These are phyloP conservation scores for Naumovozyma dairenensis DNA, from an alignment of 805 yeast species.

Conservation along the genomic window DNA sequence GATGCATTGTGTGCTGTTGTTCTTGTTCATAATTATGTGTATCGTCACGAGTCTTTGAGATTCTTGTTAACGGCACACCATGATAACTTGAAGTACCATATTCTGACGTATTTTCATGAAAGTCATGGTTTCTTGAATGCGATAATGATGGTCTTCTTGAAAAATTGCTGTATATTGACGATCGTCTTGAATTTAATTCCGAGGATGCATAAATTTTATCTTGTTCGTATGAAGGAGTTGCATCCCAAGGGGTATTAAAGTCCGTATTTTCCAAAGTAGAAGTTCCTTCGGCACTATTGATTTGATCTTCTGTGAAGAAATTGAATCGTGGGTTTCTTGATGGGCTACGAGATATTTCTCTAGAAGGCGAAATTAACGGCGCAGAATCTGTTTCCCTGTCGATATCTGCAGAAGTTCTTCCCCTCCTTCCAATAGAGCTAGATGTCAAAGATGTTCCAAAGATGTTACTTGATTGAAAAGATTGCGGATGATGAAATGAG, in stretches of 20 bases:
- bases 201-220: constrained; percentile 27
- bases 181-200: constrained; percentile 16
- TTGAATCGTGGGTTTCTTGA: constrained; percentile 45
- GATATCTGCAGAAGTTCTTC: constrained; percentile 7
- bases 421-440: constrained; percentile 19
- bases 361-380: constrained; percentile 14
- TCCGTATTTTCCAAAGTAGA: constrained; percentile 68
- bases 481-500: constrained; percentile 64
- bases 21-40: constrained; percentile 3
- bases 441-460: constrained; percentile 11
- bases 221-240: constrained; percentile 38
- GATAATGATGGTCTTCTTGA: constrained; percentile 17
- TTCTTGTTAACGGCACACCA: constrained; percentile 15
- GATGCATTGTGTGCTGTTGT: constrained; percentile 1
- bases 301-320: constrained; percentile 75
- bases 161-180: constrained; percentile 15
- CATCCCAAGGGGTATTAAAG: constrained; percentile 68
- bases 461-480: constrained; percentile 29
- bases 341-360: constrained; percentile 26
- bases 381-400: constrained; percentile 23
- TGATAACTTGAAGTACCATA: constrained; percentile 13
- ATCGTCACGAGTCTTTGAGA: no score
- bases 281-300: constrained; percentile 80
- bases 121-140: constrained; percentile 4
- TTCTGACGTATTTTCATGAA: constrained; percentile 3